Evolutionary conservation across 352 stramenopile species (phyloP).

Genomic region (Phytophthora quininea): DNA sequence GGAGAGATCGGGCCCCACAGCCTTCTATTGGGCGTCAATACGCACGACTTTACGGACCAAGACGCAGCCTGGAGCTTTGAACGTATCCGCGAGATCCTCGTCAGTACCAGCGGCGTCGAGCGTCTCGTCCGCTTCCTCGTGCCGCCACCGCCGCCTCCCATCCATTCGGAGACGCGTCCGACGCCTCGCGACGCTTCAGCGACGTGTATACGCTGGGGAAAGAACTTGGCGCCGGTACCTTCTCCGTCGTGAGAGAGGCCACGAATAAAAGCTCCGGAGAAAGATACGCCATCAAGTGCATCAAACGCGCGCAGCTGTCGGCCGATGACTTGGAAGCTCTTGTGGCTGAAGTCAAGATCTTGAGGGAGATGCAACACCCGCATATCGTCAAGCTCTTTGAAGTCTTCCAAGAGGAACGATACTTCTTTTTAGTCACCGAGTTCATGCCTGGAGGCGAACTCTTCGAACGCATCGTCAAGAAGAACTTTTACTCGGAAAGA

Average conservation of each 20-base stretch:
- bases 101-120: constrained; percentile 59
- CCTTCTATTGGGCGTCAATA: constrained; percentile 75
- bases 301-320: constrained; percentile 81
- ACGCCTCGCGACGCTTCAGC: constrained; percentile 44
- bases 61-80: constrained; percentile 53
- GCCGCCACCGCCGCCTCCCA: constrained; percentile 37
- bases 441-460: constrained; percentile 90
- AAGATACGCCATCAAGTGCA: constrained; percentile 83
- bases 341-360: constrained; percentile 77
- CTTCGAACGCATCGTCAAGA: constrained; percentile 89
- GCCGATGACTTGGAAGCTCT: constrained; percentile 77
- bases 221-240: constrained; percentile 70
- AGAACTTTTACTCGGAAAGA: constrained; percentile 86
- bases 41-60: constrained; percentile 61
- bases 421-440: constrained; percentile 98
- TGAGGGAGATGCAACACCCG: constrained; percentile 86
- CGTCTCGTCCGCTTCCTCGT: constrained; percentile 74
- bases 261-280: constrained; percentile 54
- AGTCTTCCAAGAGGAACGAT: constrained; percentile 90
- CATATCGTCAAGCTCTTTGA: constrained; percentile 91
- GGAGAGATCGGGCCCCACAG: constrained; percentile 45
- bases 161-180: constrained; percentile 44
- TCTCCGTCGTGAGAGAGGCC: constrained; percentile 74
- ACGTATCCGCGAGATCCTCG: constrained; percentile 73
- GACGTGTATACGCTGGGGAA: constrained; percentile 75